phyloP scores from a whole-genome alignment of 1,284 basidiomycete genomes.

The Thecaphora frezii region DNA sequence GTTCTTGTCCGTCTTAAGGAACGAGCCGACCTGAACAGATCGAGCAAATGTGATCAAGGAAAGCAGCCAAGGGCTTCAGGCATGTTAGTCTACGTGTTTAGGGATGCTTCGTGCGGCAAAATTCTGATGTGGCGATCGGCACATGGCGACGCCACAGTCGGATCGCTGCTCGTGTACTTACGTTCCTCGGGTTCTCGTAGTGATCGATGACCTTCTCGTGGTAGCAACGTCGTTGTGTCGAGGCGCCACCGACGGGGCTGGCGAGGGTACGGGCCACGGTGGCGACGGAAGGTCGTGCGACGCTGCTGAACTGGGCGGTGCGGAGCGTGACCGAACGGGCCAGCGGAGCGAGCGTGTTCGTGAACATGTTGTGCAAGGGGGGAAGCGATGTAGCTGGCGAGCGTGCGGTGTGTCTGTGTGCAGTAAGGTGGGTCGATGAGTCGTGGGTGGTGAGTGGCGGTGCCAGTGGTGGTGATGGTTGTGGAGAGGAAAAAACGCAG shows the following conservation, averaged over 20 bases:
- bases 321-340: slow-evolving; percentile 27
- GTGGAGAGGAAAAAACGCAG: no score
- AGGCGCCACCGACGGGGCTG: slow-evolving; percentile 9
- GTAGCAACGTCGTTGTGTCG: slow-evolving; percentile 42
- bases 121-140: not conserved
- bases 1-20: slow-evolving; percentile 84
- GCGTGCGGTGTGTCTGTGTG: not conserved
- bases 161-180: no score
- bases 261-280: slow-evolving; percentile 14
- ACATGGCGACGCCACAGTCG: no score
- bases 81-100: not conserved
- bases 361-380: slow-evolving; percentile 14
- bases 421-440: no score
- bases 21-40: slow-evolving; percentile 79
- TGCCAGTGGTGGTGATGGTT: no score
- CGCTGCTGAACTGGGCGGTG: slow-evolving; percentile 20
- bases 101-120: no score
- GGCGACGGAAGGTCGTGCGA: slow-evolving; percentile 27
- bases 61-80: no score
- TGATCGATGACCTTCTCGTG: slow-evolving; percentile 59
- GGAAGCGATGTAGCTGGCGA: slow-evolving; percentile 3
- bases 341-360: slow-evolving; percentile 27
- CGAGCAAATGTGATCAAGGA: not conserved
- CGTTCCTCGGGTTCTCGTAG: slow-evolving; percentile 59
- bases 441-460: no score